phyloP scores from a whole-genome alignment of 805 yeast species.

The Teunomyces pallodes region DNA sequence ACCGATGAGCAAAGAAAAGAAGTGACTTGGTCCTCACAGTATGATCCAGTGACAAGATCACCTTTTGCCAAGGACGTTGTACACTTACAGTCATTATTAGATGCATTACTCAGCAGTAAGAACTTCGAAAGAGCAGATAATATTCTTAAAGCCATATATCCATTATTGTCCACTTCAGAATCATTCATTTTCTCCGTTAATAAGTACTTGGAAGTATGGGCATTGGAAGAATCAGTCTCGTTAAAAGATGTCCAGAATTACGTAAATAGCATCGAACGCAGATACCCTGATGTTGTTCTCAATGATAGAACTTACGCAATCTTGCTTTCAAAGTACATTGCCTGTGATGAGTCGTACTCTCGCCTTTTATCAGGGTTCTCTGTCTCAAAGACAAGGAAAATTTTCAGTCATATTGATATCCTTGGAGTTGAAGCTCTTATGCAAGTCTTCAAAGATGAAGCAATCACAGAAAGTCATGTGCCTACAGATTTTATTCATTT shows the following conservation, averaged over 20 bases:
- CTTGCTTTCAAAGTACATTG: slow-evolving; percentile 42
- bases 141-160: slow-evolving; percentile 60
- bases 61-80: slow-evolving; percentile 55
- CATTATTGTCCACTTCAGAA: slow-evolving; percentile 37
- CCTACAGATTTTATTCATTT: slow-evolving; percentile 33
- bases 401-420: slow-evolving; percentile 50
- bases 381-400: slow-evolving; percentile 19
- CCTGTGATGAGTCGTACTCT: slow-evolving; percentile 9
- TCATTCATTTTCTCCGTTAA: slow-evolving; percentile 67
- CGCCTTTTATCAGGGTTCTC: slow-evolving; percentile 7
- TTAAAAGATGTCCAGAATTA: slow-evolving; percentile 44
- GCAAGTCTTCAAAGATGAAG: slow-evolving; percentile 25
- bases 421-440: slow-evolving; percentile 48
- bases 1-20: slow-evolving; percentile 13
- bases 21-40: slow-evolving; percentile 39
- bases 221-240: slow-evolving; percentile 38
- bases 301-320: slow-evolving; percentile 64
- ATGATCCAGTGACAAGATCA: slow-evolving; percentile 40
- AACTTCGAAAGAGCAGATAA: slow-evolving; percentile 70
- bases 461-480: slow-evolving; percentile 26
- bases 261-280: slow-evolving; percentile 28
- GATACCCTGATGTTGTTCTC: slow-evolving; percentile 21
- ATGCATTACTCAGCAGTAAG: slow-evolving; percentile 67
- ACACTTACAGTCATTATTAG: slow-evolving; percentile 73
- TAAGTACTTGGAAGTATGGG: slow-evolving; percentile 49